Base-by-base conservation (phyloP, 768 basidiomycete species). In the Naganishia onofrii region DNA sequence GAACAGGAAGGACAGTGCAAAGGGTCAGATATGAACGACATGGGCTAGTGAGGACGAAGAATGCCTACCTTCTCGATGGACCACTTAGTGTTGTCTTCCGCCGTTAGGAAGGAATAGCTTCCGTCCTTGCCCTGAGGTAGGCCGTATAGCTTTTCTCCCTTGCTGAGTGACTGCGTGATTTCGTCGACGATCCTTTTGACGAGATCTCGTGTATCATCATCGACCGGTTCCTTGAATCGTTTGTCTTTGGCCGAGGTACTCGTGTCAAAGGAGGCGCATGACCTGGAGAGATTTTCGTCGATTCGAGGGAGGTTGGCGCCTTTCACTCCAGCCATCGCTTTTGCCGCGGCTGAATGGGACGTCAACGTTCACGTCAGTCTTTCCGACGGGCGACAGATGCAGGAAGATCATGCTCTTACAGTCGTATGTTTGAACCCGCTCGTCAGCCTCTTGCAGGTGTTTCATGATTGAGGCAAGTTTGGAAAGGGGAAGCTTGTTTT, bases 11-110 rank as follows among this genome's bases (percentile, higher is more conserved):
- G 48, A 23, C 48, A 51, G 48, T 51, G n/a, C n/a, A 51, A 51
- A 51, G n/a, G 48, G 19, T 31, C 17, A 29, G 29, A 17, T 17
- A 55, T 23, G 28, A 23, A 53, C 52, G n/a, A 53, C 52, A 53
- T 23, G 52, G n/a, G 52, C 52, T 53, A 53, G 52, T 42, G 42
- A 42, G 42, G 42, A 42, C 42, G 42, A 42, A 42, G 42, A 42
- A 10, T 42, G 42, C 54, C 26, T 55, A 31, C 54, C 54, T 55
- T 55, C 21, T 55, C 54, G 28, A 19, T 19, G 26, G 54, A n/a
- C 26, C 29, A 55, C 19, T 55, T 19, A 4, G 19, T 29, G 29
- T 55, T 55, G 54, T 55, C 26, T 17, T 55, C 54, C 15, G 29
- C 54, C 23, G 54, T 55, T 6, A 55, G 32, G 17, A 31, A 31